Evolutionary conservation across 2,329 filamentous ascomycete genomes (phyloP).

Genomic region (Fusarium nurragi): DNA sequence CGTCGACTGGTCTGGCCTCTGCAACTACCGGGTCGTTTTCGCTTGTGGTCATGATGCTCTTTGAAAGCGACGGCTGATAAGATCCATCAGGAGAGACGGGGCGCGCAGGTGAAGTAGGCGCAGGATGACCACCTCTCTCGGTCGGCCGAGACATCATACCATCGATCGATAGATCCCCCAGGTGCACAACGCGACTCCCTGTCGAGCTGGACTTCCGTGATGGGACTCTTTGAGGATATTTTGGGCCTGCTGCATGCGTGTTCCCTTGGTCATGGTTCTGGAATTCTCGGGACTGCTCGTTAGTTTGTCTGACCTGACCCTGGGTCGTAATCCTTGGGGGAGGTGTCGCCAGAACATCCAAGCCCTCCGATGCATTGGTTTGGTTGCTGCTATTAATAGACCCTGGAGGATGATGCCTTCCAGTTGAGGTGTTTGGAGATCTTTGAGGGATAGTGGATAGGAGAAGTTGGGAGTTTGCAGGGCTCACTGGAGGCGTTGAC

Average conservation of each 20-base stretch:
- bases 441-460: constrained; percentile 8
- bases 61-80: constrained; percentile 29
- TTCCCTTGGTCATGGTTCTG: constrained; percentile 13
- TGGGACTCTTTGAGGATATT: constrained; percentile 24
- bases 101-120: constrained; percentile 12
- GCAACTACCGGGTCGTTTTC: constrained; percentile 30
- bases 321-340: constrained; percentile 32
- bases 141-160: constrained; percentile 41
- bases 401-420: neutral
- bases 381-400: constrained; percentile 26
- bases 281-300: constrained; percentile 30
- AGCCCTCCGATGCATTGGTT: constrained; percentile 33
- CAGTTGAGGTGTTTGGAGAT: constrained; percentile 1
- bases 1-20: constrained; percentile 18
- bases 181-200: constrained; percentile 32
- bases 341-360: constrained; percentile 38
- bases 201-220: constrained; percentile 43
- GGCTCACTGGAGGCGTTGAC: constrained; percentile 23
- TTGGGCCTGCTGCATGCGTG: neutral
- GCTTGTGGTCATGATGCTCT: constrained; percentile 33
- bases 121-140: neutral
- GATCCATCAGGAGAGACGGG: constrained; percentile 18
- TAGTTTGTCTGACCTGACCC: constrained; percentile 38
- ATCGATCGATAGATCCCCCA: constrained; percentile 41
- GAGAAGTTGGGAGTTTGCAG: constrained; percentile 19